Evolutionary conservation across 441 rosid genomes (phyloP), one percentile per base, ranked within the genome.

Genomic region (Gossypium schwendimanii): DNA sequence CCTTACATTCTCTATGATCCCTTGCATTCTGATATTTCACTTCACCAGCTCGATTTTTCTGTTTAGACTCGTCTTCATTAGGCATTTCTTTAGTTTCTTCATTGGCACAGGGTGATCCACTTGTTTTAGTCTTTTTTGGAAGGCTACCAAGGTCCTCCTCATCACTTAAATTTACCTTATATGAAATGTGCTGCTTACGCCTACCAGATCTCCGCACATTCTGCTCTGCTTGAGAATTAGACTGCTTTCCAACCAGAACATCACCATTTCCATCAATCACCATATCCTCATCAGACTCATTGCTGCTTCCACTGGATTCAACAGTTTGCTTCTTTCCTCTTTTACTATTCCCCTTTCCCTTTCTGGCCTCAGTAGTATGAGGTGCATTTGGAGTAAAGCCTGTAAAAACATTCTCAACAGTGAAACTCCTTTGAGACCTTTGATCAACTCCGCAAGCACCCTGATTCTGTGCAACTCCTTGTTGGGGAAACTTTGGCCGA

Each of bases 131-230:
- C 78, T 70, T 85, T 76, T 90, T 83, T 55, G 75, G 78, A 62
- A 44, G 72, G 49, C 58, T 78, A 33, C 55, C 66, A 15, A 70
- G 70, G 6, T 78, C 87, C 4, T 91, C 96, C 47, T 92, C 99
- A 18, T 90, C 97, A 72, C 89, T 89, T 71, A 76, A 12, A 77
- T 84, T 93, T 80, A 93, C 99, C 21, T 83, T 81, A 44, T 93
- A 95, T n/a, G 92, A 88, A 76, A 93, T 89, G 41, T 81, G 75
- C 72, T 81, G 95, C 84, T 82, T 95, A 72, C 61, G 81, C 75
- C 99, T 84, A 58, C 80, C 84, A 71, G 99, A 95, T 84, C 99
- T 87, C 76, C 99, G 86, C 26, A 78, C 79, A 24, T 75, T 50
- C 68, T 76, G 75, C 75, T 83, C 86, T 23, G 76, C 80, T 24